Evolutionary conservation across 768 basidiomycete species (phyloP), one percentile per base, ranked within the genome.

Genomic region (Strobilomyces echinocephalus): DNA sequence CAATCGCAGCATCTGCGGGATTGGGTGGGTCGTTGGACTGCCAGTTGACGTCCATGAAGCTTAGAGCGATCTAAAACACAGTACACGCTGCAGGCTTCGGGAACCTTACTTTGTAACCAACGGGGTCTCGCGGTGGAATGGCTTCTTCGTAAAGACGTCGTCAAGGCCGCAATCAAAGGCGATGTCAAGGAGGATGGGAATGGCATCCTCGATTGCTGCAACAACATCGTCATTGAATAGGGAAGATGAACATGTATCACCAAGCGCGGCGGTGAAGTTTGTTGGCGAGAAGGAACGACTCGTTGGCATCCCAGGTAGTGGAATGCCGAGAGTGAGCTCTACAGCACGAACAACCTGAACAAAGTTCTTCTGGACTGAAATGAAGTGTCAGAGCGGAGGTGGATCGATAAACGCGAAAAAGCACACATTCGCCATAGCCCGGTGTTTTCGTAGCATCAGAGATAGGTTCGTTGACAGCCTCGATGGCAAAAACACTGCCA

Each of bases 21-120:
- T 91, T 91, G 6, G 85, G 12, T 16, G 82, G 85, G 67, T 80
- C 76, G 60, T 84, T 76, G 64, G 74, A 68, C 62, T 91, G 89
- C 89, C 89, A 91, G 54, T 80, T 82, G 44, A 87, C 62, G 58
- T 91, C 87, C 87, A 90, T 90, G 65, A 89, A 89, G 59, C 88
- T 91, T 58, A 6, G 26, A 4, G n/a, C 8, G 18, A 44, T 5
- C 26, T 66, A 28, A 64, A 38, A 9, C 21, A 12, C 34, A 50
- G 16, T 11, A 14, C 31, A 44, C 38, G 8, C 41, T 21, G 46
- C 8, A 39, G n/a, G 39, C 18, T 47, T 9, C 18, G 2, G 2
- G 18, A 18, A 31, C 55, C 71, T 57, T 59, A 78, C 77, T 47
- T 79, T 4, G 78, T 71, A 7, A 69, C 62, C 45, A 79, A 54